Evolutionary conservation across 768 basidiomycete species (phyloP).

Genomic region (Auriscalpium vulgare): DNA sequence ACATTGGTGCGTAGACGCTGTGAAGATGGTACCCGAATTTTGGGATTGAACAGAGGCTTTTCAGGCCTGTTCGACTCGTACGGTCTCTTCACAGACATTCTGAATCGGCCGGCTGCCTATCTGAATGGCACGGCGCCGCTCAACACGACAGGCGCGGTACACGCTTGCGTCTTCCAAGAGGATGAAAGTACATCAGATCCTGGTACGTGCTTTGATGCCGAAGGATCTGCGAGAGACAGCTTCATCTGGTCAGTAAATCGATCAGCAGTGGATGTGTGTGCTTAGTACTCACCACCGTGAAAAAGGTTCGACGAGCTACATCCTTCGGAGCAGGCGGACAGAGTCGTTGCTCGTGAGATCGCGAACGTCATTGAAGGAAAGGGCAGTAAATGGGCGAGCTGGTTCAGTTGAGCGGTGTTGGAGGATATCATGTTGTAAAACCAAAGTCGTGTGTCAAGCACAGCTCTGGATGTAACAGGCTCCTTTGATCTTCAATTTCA

Average conservation of each 20-base stretch:
- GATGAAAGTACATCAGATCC: conserved; percentile 22
- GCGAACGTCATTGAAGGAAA: conserved; percentile 37
- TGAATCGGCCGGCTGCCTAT: conserved; percentile 39
- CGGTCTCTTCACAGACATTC: conserved; percentile 52
- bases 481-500: too few relatives aligned
- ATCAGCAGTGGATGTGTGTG: too few relatives aligned
- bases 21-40: not conserved
- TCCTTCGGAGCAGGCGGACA: conserved; percentile 49
- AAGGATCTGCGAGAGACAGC: conserved; percentile 44
- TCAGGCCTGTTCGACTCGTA: conserved; percentile 56
- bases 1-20: conserved; percentile 39
- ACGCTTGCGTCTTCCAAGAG: conserved; percentile 38
- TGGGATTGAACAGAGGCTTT: not conserved
- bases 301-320: conserved; percentile 48
- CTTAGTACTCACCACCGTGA: too few relatives aligned
- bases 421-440: too few relatives aligned
- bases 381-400: conserved; percentile 38
- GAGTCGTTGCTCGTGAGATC: conserved; percentile 46
- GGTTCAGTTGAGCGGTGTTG: conserved; percentile 32
- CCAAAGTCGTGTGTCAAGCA: too few relatives aligned
- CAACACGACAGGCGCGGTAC: conserved; percentile 34
- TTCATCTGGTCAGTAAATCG: conserved; percentile 45
- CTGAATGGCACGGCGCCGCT: conserved; percentile 43
- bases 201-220: conserved; percentile 27
- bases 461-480: too few relatives aligned